These are phyloP conservation scores for Auricularia auricula-judae DNA, from an alignment of 768 basidiomycete species.

Conservation along the genomic window DNA sequence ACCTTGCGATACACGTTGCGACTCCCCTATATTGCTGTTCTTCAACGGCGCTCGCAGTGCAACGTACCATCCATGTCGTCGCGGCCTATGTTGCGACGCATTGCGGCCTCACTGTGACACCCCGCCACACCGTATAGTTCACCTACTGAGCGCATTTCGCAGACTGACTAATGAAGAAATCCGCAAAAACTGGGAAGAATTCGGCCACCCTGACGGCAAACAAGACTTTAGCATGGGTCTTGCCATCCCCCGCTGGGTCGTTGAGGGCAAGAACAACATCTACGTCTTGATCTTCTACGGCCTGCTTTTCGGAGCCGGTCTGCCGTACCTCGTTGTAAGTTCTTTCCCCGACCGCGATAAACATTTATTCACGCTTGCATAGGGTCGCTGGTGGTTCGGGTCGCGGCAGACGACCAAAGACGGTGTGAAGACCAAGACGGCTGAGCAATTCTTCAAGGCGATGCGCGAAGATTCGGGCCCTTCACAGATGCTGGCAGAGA, in stretches of 20 bases:
- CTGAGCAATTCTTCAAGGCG: slow-evolving; percentile 78
- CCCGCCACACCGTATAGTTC: too few species aligned
- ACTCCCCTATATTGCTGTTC: too few species aligned
- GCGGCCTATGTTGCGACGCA: too few species aligned
- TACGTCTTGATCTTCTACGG: slow-evolving; percentile 88
- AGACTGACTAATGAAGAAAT: slow-evolving; percentile 89
- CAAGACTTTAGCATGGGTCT: slow-evolving; percentile 92
- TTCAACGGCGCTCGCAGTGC: too few species aligned
- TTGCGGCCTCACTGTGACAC: too few species aligned
- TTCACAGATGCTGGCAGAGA: slow-evolving; percentile 56
- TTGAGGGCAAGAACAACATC: slow-evolving; percentile 83
- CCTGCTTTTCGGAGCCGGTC: slow-evolving; percentile 71
- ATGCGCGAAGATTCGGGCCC: slow-evolving; percentile 72
- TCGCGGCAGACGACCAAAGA: slow-evolving; percentile 85
- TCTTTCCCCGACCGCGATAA: not conserved
- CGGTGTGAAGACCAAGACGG: slow-evolving; percentile 69
- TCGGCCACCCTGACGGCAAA: slow-evolving; percentile 94
- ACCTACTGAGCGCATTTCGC: not conserved
- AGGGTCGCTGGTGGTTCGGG: slow-evolving; percentile 97
- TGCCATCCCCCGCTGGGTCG: slow-evolving; percentile 86
- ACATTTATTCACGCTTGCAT: not conserved
- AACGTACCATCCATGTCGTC: too few species aligned
- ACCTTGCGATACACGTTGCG: too few species aligned
- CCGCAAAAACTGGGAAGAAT: slow-evolving; percentile 79
- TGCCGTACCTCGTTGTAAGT: slow-evolving; percentile 74